Percentiles rank a stretch among this genome's conserved stretches.
These are phyloP conservation scores for Acanthamoeba royreba DNA, from an alignment of 208 protist species.

Conservation along the genomic window DNA sequence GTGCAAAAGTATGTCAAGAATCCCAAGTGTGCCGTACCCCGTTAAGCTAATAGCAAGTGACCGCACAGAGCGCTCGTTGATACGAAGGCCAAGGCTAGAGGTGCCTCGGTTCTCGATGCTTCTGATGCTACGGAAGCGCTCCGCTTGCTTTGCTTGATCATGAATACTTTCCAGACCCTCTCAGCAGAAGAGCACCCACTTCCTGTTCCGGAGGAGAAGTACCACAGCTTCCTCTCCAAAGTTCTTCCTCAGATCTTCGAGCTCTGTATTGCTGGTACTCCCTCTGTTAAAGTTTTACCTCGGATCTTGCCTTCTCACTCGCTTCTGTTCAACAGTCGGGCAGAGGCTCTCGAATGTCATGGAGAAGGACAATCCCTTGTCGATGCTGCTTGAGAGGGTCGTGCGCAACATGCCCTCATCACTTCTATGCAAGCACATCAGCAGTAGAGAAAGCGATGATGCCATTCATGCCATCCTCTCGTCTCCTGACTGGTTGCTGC, in stretches of 20 bases:
- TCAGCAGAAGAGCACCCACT: neutral
- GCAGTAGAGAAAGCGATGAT: neutral
- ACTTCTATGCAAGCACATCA: neutral
- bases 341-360: neutral
- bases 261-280: neutral
- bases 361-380: neutral
- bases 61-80: neutral
- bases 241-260: neutral
- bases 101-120: neutral
- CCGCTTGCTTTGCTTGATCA: neutral
- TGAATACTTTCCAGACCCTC: neutral
- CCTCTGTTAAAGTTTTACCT: neutral
- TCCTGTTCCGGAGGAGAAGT: neutral
- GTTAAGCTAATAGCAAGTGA: too few relatives aligned
- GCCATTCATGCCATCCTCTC: neutral
- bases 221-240: conserved; percentile 13
- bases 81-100: neutral
- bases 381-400: neutral
- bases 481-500: neutral
- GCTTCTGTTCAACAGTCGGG: neutral
- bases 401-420: conserved; percentile 4
- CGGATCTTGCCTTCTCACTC: neutral
- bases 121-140: neutral
- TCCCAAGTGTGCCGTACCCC: neutral
- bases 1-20: neutral